A percentile compares a stretch with the other conserved stretches of the same genome.
phyloP scores from a whole-genome alignment of 1,284 basidiomycete genomes.

The Cutaneotrichosporon arboriforme region DNA sequence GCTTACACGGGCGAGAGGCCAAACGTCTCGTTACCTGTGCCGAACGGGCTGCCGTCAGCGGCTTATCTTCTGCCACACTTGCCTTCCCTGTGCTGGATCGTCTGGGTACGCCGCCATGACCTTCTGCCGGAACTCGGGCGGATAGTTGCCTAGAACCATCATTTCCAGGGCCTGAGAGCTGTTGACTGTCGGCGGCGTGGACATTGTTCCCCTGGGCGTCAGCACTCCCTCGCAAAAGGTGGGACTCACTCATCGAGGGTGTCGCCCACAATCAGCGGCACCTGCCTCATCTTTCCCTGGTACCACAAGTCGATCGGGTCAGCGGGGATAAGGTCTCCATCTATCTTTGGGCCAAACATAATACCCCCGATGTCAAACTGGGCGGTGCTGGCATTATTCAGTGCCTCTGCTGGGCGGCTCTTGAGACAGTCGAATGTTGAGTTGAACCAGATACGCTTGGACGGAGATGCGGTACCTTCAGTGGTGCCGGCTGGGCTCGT shows the following conservation, averaged over 20 bases:
- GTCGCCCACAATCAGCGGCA: slow-evolving; percentile 46
- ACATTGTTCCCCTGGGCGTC: slow-evolving; percentile 8
- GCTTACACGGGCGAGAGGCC: slow-evolving; percentile 14
- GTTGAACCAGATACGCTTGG: neutral
- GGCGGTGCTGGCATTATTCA: slow-evolving; percentile 24
- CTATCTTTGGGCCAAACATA: slow-evolving; percentile 28
- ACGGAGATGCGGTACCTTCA: too few relatives aligned
- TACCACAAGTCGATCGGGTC: slow-evolving; percentile 35
- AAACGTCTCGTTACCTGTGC: slow-evolving; percentile 42
- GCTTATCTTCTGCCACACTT: slow-evolving; percentile 2
- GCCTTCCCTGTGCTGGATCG: slow-evolving; percentile 20
- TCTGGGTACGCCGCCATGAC: neutral
- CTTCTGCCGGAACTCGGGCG: neutral
- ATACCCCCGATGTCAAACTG: neutral
- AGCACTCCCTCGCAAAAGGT: too few relatives aligned
- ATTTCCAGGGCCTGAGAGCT: neutral
- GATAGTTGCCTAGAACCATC: neutral
- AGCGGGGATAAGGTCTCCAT: slow-evolving; percentile 42
- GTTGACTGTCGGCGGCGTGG: neutral
- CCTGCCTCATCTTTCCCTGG: slow-evolving; percentile 32
- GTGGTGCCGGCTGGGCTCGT: too few relatives aligned
- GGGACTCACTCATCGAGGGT: slow-evolving; percentile 32
- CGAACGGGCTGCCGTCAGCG: slow-evolving; percentile 26
- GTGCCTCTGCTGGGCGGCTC: slow-evolving; percentile 19
- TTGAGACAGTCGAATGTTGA: slow-evolving; percentile 39